Conservation (phyloP, 768 basidiomycete genomes). For the Suillus fuscotomentosus region DNA sequence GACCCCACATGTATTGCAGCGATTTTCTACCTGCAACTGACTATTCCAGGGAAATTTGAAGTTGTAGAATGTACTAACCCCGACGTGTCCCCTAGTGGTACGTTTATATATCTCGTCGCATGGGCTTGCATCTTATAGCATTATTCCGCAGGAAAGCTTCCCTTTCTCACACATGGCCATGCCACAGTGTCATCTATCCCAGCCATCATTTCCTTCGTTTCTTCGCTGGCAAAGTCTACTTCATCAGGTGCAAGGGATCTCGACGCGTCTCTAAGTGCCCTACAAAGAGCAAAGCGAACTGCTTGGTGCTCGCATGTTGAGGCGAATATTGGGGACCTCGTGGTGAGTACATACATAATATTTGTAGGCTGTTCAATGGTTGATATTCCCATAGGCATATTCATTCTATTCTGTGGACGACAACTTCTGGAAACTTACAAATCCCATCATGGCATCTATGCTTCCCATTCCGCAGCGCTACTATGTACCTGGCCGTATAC, state of each 20-base stretch:
- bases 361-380: conserved; percentile 6
- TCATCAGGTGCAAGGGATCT: conserved; percentile 38
- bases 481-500: conserved; percentile 66
- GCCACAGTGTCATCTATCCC: conserved; percentile 49
- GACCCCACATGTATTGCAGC: conserved; percentile 67
- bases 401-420: conserved; percentile 53
- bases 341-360: conserved; percentile 45
- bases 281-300: conserved; percentile 50
- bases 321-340: conserved; percentile 63
- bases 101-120: conserved; percentile 22
- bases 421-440: conserved; percentile 63
- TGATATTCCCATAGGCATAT: conserved; percentile 50
- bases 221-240: conserved; percentile 40
- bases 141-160: conserved; percentile 57
- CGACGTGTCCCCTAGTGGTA: conserved; percentile 73
- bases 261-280: conserved; percentile 44
- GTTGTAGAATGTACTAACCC: conserved; percentile 64
- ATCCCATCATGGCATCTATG: conserved; percentile 51
- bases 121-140: not conserved
- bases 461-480: conserved; percentile 71
- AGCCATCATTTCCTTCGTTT: conserved; percentile 66
- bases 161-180: conserved; percentile 62
- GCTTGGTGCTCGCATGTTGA: conserved; percentile 71
- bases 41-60: conserved; percentile 65
- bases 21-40: conserved; percentile 64